phyloP scores from a whole-genome alignment of 345 rosid genomes.

The Eucalyptus cloeziana region DNA sequence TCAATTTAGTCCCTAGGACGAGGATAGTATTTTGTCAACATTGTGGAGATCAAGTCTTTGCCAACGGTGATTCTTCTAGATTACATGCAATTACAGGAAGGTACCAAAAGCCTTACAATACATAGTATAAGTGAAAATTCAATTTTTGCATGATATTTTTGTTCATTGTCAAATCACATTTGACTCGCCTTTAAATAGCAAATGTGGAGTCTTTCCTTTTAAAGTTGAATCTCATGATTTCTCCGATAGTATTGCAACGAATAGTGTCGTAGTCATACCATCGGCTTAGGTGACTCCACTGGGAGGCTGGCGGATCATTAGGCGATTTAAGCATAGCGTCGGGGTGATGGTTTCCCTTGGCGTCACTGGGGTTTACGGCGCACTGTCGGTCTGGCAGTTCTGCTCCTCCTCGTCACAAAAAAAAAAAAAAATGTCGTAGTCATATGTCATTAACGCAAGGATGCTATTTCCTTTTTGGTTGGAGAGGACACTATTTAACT shows the following conservation, averaged over 20 bases:
- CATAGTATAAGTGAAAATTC: background rate
- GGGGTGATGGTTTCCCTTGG: too few relatives aligned
- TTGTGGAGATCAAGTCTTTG: background rate
- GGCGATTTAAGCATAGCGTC: too few relatives aligned
- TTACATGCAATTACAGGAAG: background rate
- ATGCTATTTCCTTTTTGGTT: background rate
- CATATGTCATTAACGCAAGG: background rate
- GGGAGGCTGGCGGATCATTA: too few relatives aligned
- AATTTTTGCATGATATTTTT: background rate
- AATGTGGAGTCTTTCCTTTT: background rate
- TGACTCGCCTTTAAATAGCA: background rate
- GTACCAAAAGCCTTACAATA: background rate
- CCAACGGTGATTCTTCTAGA: background rate
- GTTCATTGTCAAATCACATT: accelerated
- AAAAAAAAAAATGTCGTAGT: too few relatives aligned
- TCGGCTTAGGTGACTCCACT: too few relatives aligned
- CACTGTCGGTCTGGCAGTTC: too few relatives aligned
- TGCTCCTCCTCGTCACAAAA: too few relatives aligned
- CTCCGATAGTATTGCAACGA: accelerated
- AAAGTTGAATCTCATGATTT: background rate
- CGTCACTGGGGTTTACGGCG: too few relatives aligned
- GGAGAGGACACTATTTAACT: background rate
- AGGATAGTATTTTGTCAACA: background rate
- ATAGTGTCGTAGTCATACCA: background rate
- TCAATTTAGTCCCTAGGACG: background rate